Base-by-base conservation (phyloP, 1,284 basidiomycete genomes). In the Mycena sp. region DNA sequence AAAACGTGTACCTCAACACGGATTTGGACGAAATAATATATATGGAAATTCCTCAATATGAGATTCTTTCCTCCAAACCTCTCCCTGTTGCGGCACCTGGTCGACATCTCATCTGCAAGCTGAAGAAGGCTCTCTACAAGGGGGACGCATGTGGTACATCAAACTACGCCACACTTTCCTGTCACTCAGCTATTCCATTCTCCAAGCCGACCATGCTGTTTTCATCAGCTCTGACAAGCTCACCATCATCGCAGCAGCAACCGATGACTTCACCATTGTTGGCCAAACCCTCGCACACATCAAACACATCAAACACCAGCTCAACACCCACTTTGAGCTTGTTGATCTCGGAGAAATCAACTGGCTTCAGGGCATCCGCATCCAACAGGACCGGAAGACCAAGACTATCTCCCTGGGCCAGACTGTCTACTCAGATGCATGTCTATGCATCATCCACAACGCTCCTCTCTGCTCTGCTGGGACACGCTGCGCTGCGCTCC, bases 21-120 rank as follows among this genome's bases (percentile, higher is more conserved):
- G 61, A 67, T 1, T 70, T 82, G 1, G 68, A 78, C 14, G 77
- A 82, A 45, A 72, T 78, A 21, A 71, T 81, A 12, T 80, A 77
- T 46, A 80, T 81, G 77, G 30, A 46, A 0, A 75, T 78, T 30
- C 77, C 73, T 0, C 57, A 78, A 38, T 51, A 12, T 35, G 16
- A 28, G 21, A 35, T 28, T 35, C 29, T 51, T 7, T 21, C 44
- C 21, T 21, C 44, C 21, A 17, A 46, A 46, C 14, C 21, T 21
- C 44, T 23, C 14, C 14, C 19, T 30, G 30, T 56, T 25, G 43
- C 43, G 30, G 43, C 44, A 12, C 51, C 43, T 19, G 43, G 51
- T 41, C 61, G 38, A 43, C 64, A 25, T 12, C 7, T 49, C 30
- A 29, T 49, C 53, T 25, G 41, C 29, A 41, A 29, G 14, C 58